A percentile compares a stretch with the other conserved stretches of the same genome.
Evolutionary conservation across 1,139 yeast species (phyloP).

Genomic region (Sugiyamaella grinbergsii): DNA sequence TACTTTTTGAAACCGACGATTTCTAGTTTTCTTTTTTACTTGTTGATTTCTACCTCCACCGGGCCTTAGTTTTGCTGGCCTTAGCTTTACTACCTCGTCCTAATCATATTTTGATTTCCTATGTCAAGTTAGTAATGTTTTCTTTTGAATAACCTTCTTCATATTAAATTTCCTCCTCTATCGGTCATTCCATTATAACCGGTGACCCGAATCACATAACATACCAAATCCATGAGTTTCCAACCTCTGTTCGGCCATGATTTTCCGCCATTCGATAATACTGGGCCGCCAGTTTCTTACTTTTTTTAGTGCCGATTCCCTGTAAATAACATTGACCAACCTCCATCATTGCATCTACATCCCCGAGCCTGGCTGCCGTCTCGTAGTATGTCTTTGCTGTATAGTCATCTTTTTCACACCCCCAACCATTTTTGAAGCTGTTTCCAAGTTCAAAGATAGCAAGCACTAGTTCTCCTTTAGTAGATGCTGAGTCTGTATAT

Average conservation of each 20-base stretch:
- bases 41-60: neutral
- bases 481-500: conserved; percentile 23
- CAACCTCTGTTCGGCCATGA: conserved; percentile 39
- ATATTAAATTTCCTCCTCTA: neutral
- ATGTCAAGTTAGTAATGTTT: conserved; percentile 6
- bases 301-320: conserved; percentile 41
- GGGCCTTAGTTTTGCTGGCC: neutral
- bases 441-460: conserved; percentile 43
- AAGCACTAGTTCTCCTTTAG: conserved; percentile 38
- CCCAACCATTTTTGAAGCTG: conserved; percentile 43
- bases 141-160: conserved; percentile 2
- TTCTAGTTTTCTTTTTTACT: no score
- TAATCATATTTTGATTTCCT: conserved; percentile 17
- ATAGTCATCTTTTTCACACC: conserved; percentile 36
- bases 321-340: conserved; percentile 38
- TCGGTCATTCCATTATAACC: no score
- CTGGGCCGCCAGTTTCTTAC: conserved; percentile 40
- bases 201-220: no score
- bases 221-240: conserved; percentile 44
- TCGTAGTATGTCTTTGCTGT: conserved; percentile 41
- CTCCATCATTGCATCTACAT: conserved; percentile 42
- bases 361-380: conserved; percentile 42
- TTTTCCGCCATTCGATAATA: conserved; percentile 39
- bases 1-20: no score
- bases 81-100: no score